Evolutionary conservation across 2,329 filamentous ascomycete species (phyloP).

Genomic region (Coleophoma cylindrospora): DNA sequence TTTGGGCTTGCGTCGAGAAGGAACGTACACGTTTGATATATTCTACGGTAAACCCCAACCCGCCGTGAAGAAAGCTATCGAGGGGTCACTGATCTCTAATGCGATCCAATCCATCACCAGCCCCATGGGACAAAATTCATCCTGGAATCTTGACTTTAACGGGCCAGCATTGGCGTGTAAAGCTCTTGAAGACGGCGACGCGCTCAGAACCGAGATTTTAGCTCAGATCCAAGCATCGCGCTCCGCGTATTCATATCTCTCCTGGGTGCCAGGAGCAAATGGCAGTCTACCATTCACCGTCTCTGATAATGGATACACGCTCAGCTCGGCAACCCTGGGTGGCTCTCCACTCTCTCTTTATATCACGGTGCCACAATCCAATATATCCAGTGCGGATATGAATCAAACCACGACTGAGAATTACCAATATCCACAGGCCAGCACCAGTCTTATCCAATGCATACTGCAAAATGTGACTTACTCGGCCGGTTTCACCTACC

Average conservation of each 20-base stretch:
- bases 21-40: neutral
- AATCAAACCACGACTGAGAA: neutral
- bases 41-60: neutral
- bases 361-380: neutral
- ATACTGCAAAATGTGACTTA: neutral
- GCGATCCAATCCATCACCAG: neutral
- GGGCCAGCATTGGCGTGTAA: neutral
- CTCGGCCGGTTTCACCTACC: neutral
- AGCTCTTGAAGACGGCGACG: neutral
- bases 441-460: neutral
- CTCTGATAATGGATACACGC: neutral
- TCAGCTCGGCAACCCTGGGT: neutral
- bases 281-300: neutral
- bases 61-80: neutral
- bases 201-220: neutral
- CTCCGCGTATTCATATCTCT: neutral
- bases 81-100: neutral
- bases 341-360: neutral
- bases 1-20: neutral
- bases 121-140: neutral
- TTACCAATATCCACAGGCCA: neutral
- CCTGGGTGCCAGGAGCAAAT: neutral
- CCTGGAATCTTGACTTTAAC: neutral
- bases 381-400: neutral
- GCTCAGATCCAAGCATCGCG: neutral